Base-by-base conservation (phyloP, 208 protist species). In the Zelonia costaricensis region DNA sequence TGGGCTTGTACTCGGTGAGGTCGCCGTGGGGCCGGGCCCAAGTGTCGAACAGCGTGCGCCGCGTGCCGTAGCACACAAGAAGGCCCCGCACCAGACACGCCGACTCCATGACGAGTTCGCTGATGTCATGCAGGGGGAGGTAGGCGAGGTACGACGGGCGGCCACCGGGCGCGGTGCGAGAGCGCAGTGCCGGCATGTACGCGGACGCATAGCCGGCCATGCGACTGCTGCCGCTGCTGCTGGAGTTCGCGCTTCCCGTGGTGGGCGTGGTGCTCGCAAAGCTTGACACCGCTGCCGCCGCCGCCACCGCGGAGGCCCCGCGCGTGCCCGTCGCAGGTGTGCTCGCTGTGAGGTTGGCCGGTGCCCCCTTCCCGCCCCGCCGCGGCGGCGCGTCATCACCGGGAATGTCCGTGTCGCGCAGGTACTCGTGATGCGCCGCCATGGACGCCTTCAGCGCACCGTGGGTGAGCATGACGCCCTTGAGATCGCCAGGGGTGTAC, bases 401-500 rank as follows among this genome's bases (percentile, higher is more conserved):
- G 43, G 25, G 22, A 25, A 66, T 53, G 52, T 75, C 56, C 28
- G 74, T 84, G 0, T 48, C 43, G 31, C 42, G 31, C 0, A 88
- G 20, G 46, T 70, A 61, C 48, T 80, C 78, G 12, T 62, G 55
- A 46, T 80, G 55, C 0, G 64, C 62, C 12, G 64, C 68, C 43
- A 82, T 56, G 13, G 82, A 80, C 1, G 78, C 82, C 22, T 61
- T 55, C 31, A 88, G 33, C 18, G 77, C 82, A 20, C 77, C 86
- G 58, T 97, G 86, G 22, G 79, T 89, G 42, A 94, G 78, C 47
- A 93, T 65, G 30, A 95, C 88, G 27, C 91, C 93, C 39, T 91
- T 91, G 5, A 85, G 74, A 39, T 88, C 77, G 1, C 90, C 90
- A 9, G 78, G 73, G 0, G 90, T 93, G 79, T 97, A 97, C 61